Evolutionary conservation across 768 basidiomycete species (phyloP).

Genomic region (Phaffia tasmanica): DNA sequence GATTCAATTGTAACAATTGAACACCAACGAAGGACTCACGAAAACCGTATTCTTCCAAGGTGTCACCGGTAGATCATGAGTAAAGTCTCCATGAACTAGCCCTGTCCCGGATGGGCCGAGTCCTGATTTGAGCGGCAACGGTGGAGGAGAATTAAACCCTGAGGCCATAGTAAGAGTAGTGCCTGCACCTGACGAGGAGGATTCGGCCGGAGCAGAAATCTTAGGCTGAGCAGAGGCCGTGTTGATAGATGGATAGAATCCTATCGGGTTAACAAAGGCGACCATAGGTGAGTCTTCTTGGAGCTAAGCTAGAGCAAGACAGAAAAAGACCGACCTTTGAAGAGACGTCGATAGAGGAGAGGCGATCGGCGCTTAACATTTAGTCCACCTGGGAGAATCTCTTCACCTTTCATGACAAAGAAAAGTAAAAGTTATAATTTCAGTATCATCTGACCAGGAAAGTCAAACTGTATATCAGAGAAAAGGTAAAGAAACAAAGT

Average conservation of each 20-base stretch:
- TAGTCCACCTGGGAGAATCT: conserved; percentile 75
- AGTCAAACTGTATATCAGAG: neutral
- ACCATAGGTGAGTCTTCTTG: neutral
- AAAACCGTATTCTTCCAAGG: conserved; percentile 39
- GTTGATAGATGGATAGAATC: conserved; percentile 28
- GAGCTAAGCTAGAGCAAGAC: neutral
- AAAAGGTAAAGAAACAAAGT: neutral
- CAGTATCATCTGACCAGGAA: neutral
- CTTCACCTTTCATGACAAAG: conserved; percentile 42
- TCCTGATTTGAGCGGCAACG: neutral
- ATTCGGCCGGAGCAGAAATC: neutral
- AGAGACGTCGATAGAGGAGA: conserved; percentile 74
- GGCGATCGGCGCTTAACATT: conserved; percentile 71
- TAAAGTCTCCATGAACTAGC: conserved; percentile 59
- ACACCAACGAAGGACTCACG: conserved; percentile 32
- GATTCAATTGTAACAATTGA: too few species aligned
- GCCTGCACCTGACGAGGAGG: conserved; percentile 1
- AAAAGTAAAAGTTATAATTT: neutral
- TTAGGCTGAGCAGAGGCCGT: neutral
- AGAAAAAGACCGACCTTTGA: conserved; percentile 50
- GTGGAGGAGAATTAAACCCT: conserved; percentile 5
- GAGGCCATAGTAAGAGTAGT: conserved; percentile 1
- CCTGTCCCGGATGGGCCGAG: conserved; percentile 29
- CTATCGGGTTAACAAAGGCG: neutral
- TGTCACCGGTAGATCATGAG: conserved; percentile 70